A percentile compares a stretch with the other conserved stretches of the same genome.
These are phyloP conservation scores for Phialophora tarda DNA, from an alignment of 2,329 filamentous ascomycete genomes.

Conservation along the genomic window DNA sequence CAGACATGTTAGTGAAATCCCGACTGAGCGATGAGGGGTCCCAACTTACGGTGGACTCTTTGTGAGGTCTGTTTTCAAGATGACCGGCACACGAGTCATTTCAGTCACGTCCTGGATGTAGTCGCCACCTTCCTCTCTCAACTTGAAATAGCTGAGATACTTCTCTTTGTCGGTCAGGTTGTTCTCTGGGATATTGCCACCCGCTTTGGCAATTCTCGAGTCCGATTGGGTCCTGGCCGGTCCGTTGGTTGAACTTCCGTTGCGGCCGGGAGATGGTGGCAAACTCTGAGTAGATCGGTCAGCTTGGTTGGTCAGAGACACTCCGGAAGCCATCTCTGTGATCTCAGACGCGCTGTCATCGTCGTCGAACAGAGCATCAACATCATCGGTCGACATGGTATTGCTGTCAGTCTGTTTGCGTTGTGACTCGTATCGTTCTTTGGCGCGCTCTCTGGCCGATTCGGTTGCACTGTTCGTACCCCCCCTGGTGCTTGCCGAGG, in stretches of 20 bases:
- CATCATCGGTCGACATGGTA: constrained; percentile 89
- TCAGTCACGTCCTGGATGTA: constrained; percentile 98
- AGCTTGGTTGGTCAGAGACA: constrained; percentile 71
- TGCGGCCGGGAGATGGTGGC: constrained; percentile 84
- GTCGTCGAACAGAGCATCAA: constrained; percentile 94
- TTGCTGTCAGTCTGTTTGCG: constrained; percentile 94
- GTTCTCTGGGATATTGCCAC: constrained; percentile 72
- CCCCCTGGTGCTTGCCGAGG: constrained; percentile 72
- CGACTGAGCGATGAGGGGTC: constrained; percentile 3
- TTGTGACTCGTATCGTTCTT: constrained; percentile 87
- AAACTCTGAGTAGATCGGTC: constrained; percentile 95
- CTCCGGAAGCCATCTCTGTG: constrained; percentile 89
- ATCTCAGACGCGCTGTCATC: constrained; percentile 86
- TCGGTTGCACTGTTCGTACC: constrained; percentile 79
- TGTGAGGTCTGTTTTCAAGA: constrained; percentile 94
- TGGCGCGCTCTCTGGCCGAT: constrained; percentile 77
- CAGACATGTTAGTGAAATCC: constrained; percentile 38
- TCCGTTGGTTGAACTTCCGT: constrained; percentile 68
- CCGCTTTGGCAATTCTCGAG: constrained; percentile 77
- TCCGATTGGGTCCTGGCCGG: constrained; percentile 92
- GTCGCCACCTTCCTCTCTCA: constrained; percentile 90
- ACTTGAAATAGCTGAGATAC: constrained; percentile 85
- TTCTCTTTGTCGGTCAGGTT: constrained; percentile 94
- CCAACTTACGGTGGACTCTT: constrained; percentile 98
- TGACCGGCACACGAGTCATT: constrained; percentile 97